Evolutionary conservation across 208 protist species (phyloP).

Genomic region (Phytomonas francai): DNA sequence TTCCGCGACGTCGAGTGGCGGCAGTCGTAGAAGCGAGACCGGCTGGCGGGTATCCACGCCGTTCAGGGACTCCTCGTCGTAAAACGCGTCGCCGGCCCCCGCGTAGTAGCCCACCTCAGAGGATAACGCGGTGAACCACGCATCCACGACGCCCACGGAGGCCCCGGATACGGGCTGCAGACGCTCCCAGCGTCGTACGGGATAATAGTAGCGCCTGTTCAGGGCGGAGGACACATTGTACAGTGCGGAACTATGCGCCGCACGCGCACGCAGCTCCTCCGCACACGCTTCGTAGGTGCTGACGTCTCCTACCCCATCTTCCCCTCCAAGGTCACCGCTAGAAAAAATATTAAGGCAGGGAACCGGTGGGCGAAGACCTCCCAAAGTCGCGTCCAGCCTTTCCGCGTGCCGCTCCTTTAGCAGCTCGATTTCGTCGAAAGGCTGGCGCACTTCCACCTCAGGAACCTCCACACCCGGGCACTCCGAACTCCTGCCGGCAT

Average conservation of each 20-base stretch:
- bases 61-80: background rate
- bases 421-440: slow-evolving; percentile 35
- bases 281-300: background rate
- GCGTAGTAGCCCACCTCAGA: slow-evolving; percentile 12
- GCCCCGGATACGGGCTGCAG: slow-evolving; percentile 24
- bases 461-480: no score
- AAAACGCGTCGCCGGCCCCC: background rate
- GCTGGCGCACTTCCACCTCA: slow-evolving; percentile 14
- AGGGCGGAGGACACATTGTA: slow-evolving; percentile 24
- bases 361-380: slow-evolving; percentile 13
- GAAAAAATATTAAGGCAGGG: no score
- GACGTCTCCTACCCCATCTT: background rate
- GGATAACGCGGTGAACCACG: slow-evolving; percentile 44
- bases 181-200: slow-evolving; percentile 32
- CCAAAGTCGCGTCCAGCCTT: slow-evolving; percentile 15
- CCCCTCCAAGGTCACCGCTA: background rate
- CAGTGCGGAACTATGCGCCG: slow-evolving; percentile 16
- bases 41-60: slow-evolving; percentile 2
- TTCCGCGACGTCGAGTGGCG: slow-evolving; percentile 6
- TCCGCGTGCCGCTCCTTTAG: slow-evolving; percentile 27
- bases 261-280: slow-evolving; percentile 10
- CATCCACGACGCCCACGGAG: slow-evolving; percentile 17
- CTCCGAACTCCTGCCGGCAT: no score
- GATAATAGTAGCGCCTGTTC: slow-evolving; percentile 51
- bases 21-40: background rate